These are phyloP conservation scores for Moesziomyces sp. DNA, from an alignment of 1,284 basidiomycete genomes.

Conservation along the genomic window DNA sequence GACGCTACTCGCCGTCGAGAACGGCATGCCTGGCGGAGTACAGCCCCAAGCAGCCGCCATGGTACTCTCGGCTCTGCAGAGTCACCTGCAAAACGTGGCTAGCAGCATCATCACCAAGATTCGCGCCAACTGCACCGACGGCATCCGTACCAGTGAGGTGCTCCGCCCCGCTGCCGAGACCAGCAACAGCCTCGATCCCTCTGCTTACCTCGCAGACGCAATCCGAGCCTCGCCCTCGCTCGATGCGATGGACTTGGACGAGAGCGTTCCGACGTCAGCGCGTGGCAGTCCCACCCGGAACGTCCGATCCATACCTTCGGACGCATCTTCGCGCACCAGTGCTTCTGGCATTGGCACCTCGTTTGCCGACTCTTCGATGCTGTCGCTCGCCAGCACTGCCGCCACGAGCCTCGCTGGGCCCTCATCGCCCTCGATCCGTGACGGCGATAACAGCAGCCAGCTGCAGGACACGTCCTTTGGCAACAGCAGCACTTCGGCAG, in stretches of 20 bases:
- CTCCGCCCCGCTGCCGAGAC: slow-evolving; percentile 33
- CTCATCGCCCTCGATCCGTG: slow-evolving; percentile 37
- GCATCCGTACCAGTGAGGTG: slow-evolving; percentile 47
- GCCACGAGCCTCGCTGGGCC: slow-evolving; percentile 47
- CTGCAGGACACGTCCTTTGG: slow-evolving; percentile 41
- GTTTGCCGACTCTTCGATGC: slow-evolving; percentile 52
- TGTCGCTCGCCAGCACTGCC: slow-evolving; percentile 57
- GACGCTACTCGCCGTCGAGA: slow-evolving; percentile 68
- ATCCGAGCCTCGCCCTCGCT: slow-evolving; percentile 18
- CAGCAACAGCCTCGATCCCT: slow-evolving; percentile 22
- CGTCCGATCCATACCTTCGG: slow-evolving; percentile 40
- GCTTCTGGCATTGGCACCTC: slow-evolving; percentile 38
- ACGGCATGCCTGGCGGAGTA: slow-evolving; percentile 66
- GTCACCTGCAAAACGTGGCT: slow-evolving; percentile 63
- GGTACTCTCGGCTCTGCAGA: slow-evolving; percentile 65
- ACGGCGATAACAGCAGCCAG: slow-evolving; percentile 39
- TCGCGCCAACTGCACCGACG: slow-evolving; percentile 55
- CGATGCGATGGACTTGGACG: slow-evolving; percentile 40
- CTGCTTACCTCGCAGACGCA: slow-evolving; percentile 17
- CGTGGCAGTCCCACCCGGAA: slow-evolving; percentile 33
- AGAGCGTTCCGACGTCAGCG: slow-evolving; percentile 24
- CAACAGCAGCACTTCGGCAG: slow-evolving; percentile 32
- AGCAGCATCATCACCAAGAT: slow-evolving; percentile 60
- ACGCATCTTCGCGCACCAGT: slow-evolving; percentile 48
- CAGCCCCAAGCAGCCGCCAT: slow-evolving; percentile 66